Evolutionary conservation across 2,329 filamentous ascomycete species (phyloP), one percentile per base, ranked within the genome.

Genomic region (Biscogniauxia marginata): DNA sequence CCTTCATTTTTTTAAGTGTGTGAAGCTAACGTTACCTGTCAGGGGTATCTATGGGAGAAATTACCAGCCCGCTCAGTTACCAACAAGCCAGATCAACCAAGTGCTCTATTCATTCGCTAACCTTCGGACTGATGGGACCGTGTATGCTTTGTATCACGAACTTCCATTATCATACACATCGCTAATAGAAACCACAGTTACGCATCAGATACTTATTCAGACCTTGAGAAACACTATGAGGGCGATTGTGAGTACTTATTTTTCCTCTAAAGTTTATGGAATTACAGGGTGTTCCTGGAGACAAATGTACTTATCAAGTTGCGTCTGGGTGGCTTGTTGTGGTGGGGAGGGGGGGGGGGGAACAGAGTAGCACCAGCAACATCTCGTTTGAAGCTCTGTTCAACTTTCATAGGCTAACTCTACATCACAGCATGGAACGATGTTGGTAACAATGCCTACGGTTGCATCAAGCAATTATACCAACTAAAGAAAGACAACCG

Each of bases 31-130:
- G 8, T 1, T 9, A 7, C 1, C 30, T 39, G 4, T 2, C 34
- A 82, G 80, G 88, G 87, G 84, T 45, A 89, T 91, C 50, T 95
- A 96, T 67, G 86, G 76, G 21, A 82, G 90, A 53, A 84, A 89
- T 60, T 91, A 88, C 67, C 81, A 88, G 54, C 88, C 90, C 0
- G 81, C 87, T 51, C 79, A 91, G 63, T 79, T 96, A 7, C 88
- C 88, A 0, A 84, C 79, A 2, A 78, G 84, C 2, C 78, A 91
- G 60, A 75, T 96, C 51, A 93, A 88, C 0, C 90, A 95, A 65
- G 78, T 96, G 1, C 79, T 96, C 2, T 96, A 84, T 67, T 82
- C 91, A 2, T 96, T 96, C 72, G 88, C 90, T 65, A 93, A 96
- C 67, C 73, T 96, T 18, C 77, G 79, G 7, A 70, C 82, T 0